Percentiles rank a stretch among this genome's conserved stretches.
phyloP scores from a whole-genome alignment of 768 basidiomycete species.

The Grammothele lineata region DNA sequence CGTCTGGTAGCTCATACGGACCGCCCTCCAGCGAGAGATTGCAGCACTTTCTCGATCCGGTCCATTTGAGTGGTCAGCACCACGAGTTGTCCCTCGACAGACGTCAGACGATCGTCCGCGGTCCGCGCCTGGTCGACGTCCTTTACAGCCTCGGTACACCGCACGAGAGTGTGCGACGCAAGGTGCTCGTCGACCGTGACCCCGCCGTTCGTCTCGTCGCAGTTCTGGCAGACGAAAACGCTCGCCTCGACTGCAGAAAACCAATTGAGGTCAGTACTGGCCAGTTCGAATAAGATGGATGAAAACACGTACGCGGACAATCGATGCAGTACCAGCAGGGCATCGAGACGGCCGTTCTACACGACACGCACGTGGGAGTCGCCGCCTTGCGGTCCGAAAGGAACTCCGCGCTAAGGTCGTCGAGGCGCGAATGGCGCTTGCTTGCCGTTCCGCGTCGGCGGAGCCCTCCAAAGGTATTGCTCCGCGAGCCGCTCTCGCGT shows the following conservation, averaged over 20 bases:
- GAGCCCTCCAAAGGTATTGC: too few species aligned
- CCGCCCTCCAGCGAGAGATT: neutral
- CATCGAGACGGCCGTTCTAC: neutral
- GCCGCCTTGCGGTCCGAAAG: neutral
- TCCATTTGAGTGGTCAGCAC: conserved; percentile 5
- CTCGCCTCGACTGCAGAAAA: neutral
- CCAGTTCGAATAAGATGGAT: too few species aligned
- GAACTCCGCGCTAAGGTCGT: neutral
- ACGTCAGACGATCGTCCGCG: conserved; percentile 4
- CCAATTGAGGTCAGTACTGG: too few species aligned
- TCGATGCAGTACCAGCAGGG: conserved; percentile 13
- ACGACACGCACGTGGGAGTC: conserved; percentile 5
- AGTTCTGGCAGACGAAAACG: conserved; percentile 5
- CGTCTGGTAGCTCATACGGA: too few species aligned
- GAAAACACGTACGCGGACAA: too few species aligned
- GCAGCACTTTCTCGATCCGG: conserved; percentile 8
- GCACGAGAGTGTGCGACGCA: conserved; percentile 7
- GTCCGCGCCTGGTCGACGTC: neutral
- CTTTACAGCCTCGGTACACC: neutral
- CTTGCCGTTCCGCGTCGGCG: too few species aligned
- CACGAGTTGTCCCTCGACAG: conserved; percentile 5
- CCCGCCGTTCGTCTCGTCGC: conserved; percentile 5
- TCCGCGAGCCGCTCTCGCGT: too few species aligned
- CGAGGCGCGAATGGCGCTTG: too few species aligned
- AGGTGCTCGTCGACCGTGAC: neutral